Evolutionary conservation across 495 filamentous ascomycete species (phyloP).

Genomic region (Bathelium albidoporum): DNA sequence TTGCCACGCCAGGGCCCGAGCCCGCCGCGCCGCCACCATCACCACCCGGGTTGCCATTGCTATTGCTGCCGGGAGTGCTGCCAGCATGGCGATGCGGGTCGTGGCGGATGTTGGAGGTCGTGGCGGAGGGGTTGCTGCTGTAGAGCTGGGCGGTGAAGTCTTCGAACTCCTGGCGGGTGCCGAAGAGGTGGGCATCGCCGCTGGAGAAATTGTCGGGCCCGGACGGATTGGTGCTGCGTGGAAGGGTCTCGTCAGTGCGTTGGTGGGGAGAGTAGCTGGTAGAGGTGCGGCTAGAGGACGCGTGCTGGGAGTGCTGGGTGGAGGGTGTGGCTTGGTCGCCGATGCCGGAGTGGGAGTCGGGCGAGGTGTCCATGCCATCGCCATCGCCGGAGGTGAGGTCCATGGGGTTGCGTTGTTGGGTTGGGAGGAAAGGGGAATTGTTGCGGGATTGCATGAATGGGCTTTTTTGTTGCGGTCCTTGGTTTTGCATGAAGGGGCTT

Average conservation of each 20-base stretch:
- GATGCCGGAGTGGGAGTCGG: neutral
- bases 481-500: neutral
- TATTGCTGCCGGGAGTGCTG: neutral
- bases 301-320: neutral
- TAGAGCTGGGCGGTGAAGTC: neutral
- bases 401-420: neutral
- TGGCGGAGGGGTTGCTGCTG: neutral
- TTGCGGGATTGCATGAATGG: neutral
- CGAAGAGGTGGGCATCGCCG: neutral
- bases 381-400: neutral
- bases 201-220: neutral
- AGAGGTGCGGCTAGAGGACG: neutral
- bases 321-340: neutral
- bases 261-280: neutral
- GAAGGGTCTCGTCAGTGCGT: neutral
- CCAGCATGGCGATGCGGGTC: neutral
- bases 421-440: neutral
- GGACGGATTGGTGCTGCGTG: neutral
- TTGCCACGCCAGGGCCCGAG: neutral
- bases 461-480: neutral
- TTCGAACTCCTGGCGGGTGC: neutral
- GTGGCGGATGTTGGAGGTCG: neutral
- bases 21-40: neutral
- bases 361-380: conserved; percentile 1
- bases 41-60: neutral